These are phyloP conservation scores for Plantago elongata DNA, from an alignment of 257 asterid species.

Conservation along the genomic window DNA sequence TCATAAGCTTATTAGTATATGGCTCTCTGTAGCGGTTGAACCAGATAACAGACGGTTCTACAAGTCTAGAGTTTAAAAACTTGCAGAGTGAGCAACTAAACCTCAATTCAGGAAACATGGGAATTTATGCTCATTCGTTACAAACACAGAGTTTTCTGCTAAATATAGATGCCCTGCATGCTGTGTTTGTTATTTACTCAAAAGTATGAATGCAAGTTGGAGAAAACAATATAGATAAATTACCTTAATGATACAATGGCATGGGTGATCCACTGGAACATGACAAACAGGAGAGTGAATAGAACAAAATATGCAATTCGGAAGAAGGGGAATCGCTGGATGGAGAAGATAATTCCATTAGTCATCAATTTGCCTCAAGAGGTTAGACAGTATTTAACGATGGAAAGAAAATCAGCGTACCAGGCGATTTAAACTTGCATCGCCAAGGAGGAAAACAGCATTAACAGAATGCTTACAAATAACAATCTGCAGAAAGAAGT, in stretches of 20 bases:
- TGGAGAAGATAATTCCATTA: slow-evolving; percentile 22
- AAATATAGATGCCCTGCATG: background rate
- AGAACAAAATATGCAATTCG: slow-evolving; percentile 73
- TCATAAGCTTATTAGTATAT: no score
- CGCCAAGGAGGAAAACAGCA: slow-evolving; percentile 64
- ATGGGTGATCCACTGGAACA: slow-evolving; percentile 87
- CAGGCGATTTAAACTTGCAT: slow-evolving; percentile 52
- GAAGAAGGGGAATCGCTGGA: slow-evolving; percentile 85
- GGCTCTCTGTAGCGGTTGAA: no score
- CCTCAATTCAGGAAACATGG: no score
- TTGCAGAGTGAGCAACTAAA: no score
- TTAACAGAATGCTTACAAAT: slow-evolving; percentile 69
- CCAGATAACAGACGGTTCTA: no score
- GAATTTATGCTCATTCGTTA: no score
- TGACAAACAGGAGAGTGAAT: slow-evolving; percentile 57
- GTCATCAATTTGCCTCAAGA: slow-evolving; percentile 1
- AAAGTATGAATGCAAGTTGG: background rate
- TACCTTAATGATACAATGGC: slow-evolving; percentile 58
- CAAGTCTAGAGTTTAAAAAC: no score
- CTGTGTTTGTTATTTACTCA: background rate
- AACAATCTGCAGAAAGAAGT: slow-evolving; percentile 43
- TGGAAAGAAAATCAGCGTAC: slow-evolving; percentile 27
- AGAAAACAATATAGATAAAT: background rate
- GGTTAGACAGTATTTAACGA: background rate
- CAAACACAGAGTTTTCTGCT: background rate